Conservation (phyloP, 176 grass and related monocot species). For the Bothriochloa decipiens region DNA sequence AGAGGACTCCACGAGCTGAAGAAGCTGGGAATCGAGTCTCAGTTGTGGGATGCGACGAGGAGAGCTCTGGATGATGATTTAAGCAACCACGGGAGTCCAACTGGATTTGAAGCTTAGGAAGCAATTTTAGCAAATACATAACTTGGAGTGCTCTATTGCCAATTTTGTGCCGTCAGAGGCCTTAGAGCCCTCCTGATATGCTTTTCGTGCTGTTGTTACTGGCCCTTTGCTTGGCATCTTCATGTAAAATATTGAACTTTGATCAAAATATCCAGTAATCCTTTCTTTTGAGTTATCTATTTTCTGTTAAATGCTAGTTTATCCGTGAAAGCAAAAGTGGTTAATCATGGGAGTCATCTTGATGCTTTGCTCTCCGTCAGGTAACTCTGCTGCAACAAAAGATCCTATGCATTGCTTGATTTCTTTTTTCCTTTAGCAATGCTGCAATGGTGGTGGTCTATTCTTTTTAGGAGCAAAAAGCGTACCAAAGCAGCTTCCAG, state of each 20-base stretch:
- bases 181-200: constrained; percentile 27
- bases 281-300: neutral
- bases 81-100: constrained; percentile 58
- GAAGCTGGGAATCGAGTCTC: constrained; percentile 84
- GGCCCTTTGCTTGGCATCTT: neutral
- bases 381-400: neutral
- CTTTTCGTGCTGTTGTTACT: neutral
- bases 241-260: constrained; percentile 24
- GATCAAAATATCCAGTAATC: neutral
- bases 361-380: neutral
- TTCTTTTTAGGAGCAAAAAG: constrained; percentile 41
- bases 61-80: constrained; percentile 55
- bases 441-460: constrained; percentile 13
- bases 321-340: constrained; percentile 35
- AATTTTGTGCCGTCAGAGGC: constrained; percentile 41
- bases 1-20: constrained; percentile 81
- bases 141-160: constrained; percentile 20
- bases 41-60: constrained; percentile 82
- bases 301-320: neutral
- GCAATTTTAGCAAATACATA: constrained; percentile 10
- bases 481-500: constrained; percentile 13
- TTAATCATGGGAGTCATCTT: neutral
- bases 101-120: constrained; percentile 58
- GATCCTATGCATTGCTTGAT: constrained; percentile 21
- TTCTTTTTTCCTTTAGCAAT: constrained; percentile 27